phyloP scores from a whole-genome alignment of 371 early-diverging fungal species.

The Umbelopsis sp. region DNA sequence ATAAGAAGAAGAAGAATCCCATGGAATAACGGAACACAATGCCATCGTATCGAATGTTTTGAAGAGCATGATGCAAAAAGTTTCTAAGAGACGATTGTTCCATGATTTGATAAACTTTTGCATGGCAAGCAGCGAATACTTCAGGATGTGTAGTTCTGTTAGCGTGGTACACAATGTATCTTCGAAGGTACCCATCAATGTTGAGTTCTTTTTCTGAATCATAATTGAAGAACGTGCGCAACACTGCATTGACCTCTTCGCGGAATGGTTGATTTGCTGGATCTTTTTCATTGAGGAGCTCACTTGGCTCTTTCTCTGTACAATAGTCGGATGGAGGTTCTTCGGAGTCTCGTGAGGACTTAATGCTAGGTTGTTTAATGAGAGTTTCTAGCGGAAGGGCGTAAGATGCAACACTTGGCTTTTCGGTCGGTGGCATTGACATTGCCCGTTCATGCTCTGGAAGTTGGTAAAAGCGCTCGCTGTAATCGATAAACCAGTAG shows the following conservation, averaged over 20 bases:
- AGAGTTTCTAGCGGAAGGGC: constrained; percentile 18
- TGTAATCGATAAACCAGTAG: constrained; percentile 32
- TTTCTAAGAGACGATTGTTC: constrained; percentile 24
- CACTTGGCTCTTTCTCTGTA: background rate
- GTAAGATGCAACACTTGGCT: constrained; percentile 15
- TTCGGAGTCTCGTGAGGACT: background rate
- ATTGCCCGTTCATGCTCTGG: constrained; percentile 25
- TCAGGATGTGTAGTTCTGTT: constrained; percentile 33
- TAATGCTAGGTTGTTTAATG: constrained; percentile 15
- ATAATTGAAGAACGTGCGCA: constrained; percentile 28
- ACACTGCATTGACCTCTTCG: constrained; percentile 27
- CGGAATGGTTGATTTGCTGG: constrained; percentile 25
- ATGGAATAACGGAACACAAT: constrained; percentile 23
- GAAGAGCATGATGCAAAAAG: constrained; percentile 27
- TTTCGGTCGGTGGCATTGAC: constrained; percentile 30
- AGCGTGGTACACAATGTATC: constrained; percentile 24
- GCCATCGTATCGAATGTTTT: constrained; percentile 32
- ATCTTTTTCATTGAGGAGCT: background rate
- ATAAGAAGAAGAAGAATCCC: constrained; percentile 21
- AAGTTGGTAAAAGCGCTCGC: constrained; percentile 23
- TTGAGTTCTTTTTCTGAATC: constrained; percentile 34
- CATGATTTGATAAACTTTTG: constrained; percentile 27
- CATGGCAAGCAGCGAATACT: constrained; percentile 29
- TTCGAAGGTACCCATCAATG: constrained; percentile 24
- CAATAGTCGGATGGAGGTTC: background rate